Conservation (phyloP, 1,284 basidiomycete genomes). For the Tilletia setariae region DNA sequence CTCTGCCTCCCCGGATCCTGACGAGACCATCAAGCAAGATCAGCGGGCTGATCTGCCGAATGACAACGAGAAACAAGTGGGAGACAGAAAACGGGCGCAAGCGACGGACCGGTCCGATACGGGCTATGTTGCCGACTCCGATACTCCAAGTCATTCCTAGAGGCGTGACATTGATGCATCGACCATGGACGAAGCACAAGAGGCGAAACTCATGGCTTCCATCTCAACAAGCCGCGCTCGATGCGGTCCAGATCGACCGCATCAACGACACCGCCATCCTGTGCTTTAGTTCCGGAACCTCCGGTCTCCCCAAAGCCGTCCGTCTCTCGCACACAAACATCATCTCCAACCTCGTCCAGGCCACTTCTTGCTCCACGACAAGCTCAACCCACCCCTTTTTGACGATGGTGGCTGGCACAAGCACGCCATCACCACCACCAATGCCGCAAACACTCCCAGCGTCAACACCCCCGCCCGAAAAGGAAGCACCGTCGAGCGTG, state of each 20-base stretch:
- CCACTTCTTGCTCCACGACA: constrained; percentile 44
- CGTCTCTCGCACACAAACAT: constrained; percentile 44
- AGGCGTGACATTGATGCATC: too few relatives aligned
- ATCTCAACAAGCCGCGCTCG: constrained; percentile 18
- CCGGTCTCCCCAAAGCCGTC: constrained; percentile 49
- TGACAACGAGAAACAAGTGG: not conserved
- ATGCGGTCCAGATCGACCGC: constrained; percentile 31
- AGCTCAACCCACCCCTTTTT: constrained; percentile 39
- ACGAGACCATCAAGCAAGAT: not conserved
- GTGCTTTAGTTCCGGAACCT: constrained; percentile 51
- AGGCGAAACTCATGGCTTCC: constrained; percentile 12
- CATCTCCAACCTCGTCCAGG: constrained; percentile 49
- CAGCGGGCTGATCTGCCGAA: not conserved
- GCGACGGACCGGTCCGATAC: not conserved
- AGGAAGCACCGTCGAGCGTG: too few relatives aligned
- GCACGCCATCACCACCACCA: constrained; percentile 19
- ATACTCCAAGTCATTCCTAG: not conserved
- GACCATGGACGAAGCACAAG: constrained; percentile 2
- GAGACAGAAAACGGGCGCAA: not conserved
- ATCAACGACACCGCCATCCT: constrained; percentile 36
- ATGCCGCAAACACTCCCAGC: constrained; percentile 22
- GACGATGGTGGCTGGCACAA: constrained; percentile 39
- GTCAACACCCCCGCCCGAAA: constrained; percentile 8
- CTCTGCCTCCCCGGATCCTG: not conserved
- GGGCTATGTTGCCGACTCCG: not conserved